Percentiles rank a stretch among this genome's conserved stretches.
These are phyloP conservation scores for Rostrohypoxylon terebratum DNA, from an alignment of 495 filamentous ascomycete species.

Conservation along the genomic window DNA sequence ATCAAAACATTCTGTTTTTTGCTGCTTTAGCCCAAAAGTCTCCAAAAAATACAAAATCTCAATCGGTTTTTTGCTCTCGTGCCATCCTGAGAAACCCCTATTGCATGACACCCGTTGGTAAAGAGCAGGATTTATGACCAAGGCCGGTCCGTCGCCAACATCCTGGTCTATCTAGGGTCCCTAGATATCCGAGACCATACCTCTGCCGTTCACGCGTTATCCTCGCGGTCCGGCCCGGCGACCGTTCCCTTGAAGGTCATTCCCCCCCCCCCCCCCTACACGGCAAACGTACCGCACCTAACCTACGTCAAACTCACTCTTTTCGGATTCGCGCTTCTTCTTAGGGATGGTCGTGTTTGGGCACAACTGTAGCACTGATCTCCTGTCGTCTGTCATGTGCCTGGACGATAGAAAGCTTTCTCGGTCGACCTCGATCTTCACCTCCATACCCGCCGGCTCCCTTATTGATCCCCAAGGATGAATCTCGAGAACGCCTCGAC, in stretches of 20 bases:
- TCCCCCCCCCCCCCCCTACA: constrained; percentile 11
- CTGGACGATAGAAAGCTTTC: constrained; percentile 36
- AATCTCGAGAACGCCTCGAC: constrained; percentile 43
- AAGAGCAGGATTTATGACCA: constrained; percentile 35
- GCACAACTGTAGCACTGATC: constrained; percentile 40
- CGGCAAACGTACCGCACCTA: constrained; percentile 41
- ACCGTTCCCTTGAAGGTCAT: constrained; percentile 26
- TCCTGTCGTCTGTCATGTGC: constrained; percentile 44
- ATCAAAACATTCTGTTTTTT: constrained; percentile 48
- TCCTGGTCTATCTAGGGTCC: constrained; percentile 32
- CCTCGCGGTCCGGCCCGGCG: constrained; percentile 45
- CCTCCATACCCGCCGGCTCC: constrained; percentile 22
- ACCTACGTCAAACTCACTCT: constrained; percentile 31
- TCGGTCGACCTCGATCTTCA: constrained; percentile 40
- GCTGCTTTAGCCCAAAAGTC: constrained; percentile 44
- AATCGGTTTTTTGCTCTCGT: constrained; percentile 45
- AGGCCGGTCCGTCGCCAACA: constrained; percentile 34
- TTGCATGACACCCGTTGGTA: constrained; percentile 40
- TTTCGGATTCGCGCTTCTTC: constrained; percentile 35
- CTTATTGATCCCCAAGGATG: constrained; percentile 40
- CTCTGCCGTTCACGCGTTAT: constrained; percentile 36
- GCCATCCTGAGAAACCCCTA: constrained; percentile 35
- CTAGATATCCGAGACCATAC: constrained; percentile 39
- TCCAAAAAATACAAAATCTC: constrained; percentile 48
- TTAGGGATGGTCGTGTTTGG: constrained; percentile 41